Conservation (phyloP, 495 filamentous ascomycete species). For the Aspergillus homomorphus region DNA sequence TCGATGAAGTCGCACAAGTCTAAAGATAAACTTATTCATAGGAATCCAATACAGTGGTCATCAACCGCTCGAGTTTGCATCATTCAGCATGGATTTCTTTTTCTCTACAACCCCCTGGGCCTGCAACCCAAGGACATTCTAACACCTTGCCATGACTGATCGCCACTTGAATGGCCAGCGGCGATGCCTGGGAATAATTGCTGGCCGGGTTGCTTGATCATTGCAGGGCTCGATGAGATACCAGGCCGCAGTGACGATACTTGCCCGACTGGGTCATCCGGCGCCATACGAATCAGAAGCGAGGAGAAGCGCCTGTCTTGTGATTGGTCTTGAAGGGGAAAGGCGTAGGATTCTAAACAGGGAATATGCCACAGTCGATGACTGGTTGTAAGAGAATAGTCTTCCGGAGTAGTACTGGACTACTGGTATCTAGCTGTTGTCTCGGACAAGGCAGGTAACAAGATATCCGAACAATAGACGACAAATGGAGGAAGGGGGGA, state of each 20-base stretch:
- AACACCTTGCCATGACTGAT: not conserved
- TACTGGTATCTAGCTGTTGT: not conserved
- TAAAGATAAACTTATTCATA: conserved; percentile 15
- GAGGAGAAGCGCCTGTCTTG: conserved; percentile 20
- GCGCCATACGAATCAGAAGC: conserved; percentile 10
- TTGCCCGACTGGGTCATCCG: conserved; percentile 1
- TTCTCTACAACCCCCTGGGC: not conserved
- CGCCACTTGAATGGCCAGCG: not conserved
- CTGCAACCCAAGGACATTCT: not conserved
- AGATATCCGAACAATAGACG: not conserved
- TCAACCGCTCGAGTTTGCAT: not conserved
- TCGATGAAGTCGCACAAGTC: conserved; percentile 7
- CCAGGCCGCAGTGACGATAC: conserved; percentile 12
- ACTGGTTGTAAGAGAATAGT: not conserved
- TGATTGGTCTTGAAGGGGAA: conserved; percentile 22
- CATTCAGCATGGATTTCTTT: not conserved
- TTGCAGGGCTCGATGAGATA: not conserved
- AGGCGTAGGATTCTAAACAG: conserved; percentile 14
- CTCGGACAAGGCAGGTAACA: not conserved
- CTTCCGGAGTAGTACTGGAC: not conserved
- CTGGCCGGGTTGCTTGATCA: not conserved
- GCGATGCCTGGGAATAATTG: not conserved
- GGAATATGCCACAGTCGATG: not conserved
- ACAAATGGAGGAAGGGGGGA: not conserved
- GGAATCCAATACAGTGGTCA: not conserved